Base-by-base conservation (phyloP, 345 rosid genomes). In the Trapa bicornis region DNA sequence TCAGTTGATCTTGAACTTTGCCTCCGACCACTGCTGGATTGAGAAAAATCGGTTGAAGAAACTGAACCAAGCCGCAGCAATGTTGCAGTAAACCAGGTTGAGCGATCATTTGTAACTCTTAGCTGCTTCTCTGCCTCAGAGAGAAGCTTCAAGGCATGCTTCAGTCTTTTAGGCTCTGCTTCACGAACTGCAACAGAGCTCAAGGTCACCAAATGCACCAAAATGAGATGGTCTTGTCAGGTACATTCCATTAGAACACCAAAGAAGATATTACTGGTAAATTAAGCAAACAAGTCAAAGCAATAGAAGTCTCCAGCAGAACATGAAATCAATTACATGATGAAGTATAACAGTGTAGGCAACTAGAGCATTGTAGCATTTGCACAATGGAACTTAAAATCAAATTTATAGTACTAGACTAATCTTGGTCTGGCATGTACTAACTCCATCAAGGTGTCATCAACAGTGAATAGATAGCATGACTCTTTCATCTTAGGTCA, bases 51-150 rank as follows among this genome's bases (percentile, higher is more conserved):
- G 47, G 86, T 86, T 58, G 97, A 91, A 74, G 92, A 83, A 73
- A 84, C 75, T 11, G 96, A 94, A 65, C 97, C 95, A 64, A 94
- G 95, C 87, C 91, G 99, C 67, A 94, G 77, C 45, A 94, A 80
- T 42, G 95, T 89, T 32, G 97, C 96, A 3, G 97, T 91, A 83
- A 94, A 91, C 99, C 99, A 94, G 32, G 96, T 94, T 39, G 95
- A 89, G 64, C 96, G 95, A 74, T 94, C 99, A 72, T 79, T 94
- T 62, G 97, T 86, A 72, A 85, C 83, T 67, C 95, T 72, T 56
- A 94, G 78, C 74, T 89, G 99, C 75, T 87, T 94, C 89, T 90
- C 96, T 15, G 99, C 91, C 71, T 91, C 97, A 1, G 97, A 91
- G 65, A 94, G 97, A 78, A 94, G 97, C 86, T 86, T 94, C 73